These are phyloP conservation scores for Metarhizium brunneum DNA, from an alignment of 2,329 filamentous ascomycete species.

Conservation along the genomic window DNA sequence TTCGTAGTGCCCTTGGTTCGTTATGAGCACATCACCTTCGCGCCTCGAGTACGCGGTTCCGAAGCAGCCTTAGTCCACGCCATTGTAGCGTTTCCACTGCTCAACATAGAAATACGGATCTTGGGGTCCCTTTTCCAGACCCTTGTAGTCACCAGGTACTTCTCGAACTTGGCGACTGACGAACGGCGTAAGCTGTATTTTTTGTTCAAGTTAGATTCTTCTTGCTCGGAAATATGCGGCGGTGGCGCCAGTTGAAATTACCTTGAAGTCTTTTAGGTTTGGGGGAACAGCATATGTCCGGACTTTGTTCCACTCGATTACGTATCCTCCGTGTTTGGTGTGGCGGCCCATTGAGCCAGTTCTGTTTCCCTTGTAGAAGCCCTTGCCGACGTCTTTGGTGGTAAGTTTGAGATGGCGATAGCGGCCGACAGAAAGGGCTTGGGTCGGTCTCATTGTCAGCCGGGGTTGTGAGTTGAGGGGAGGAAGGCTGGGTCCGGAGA, in stretches of 20 bases:
- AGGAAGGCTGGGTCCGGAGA: background rate
- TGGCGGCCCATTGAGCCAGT: conserved; percentile 80
- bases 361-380: conserved; percentile 95
- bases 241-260: conserved; percentile 28
- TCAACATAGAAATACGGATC: conserved; percentile 54
- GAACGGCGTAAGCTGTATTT: conserved; percentile 65
- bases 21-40: background rate
- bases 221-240: background rate
- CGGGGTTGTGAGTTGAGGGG: background rate
- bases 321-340: conserved; percentile 74
- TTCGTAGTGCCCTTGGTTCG: background rate
- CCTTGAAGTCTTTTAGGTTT: conserved; percentile 61
- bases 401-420: conserved; percentile 73
- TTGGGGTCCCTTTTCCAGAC: conserved; percentile 42
- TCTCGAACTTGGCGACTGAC: conserved; percentile 53
- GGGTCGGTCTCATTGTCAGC: conserved; percentile 56
- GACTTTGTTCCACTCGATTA: conserved; percentile 79
- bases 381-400: conserved; percentile 86
- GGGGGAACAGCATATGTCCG: conserved; percentile 77
- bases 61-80: conserved; percentile 36
- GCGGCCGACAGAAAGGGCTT: conserved; percentile 53
- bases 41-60: conserved; percentile 2
- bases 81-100: conserved; percentile 61
- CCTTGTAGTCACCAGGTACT: conserved; percentile 44
- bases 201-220: conserved; percentile 9